Percentiles rank a stretch among this genome's conserved stretches.
These are phyloP conservation scores for Dipteronia sinensis DNA, from an alignment of 345 rosid genomes.

Conservation along the genomic window DNA sequence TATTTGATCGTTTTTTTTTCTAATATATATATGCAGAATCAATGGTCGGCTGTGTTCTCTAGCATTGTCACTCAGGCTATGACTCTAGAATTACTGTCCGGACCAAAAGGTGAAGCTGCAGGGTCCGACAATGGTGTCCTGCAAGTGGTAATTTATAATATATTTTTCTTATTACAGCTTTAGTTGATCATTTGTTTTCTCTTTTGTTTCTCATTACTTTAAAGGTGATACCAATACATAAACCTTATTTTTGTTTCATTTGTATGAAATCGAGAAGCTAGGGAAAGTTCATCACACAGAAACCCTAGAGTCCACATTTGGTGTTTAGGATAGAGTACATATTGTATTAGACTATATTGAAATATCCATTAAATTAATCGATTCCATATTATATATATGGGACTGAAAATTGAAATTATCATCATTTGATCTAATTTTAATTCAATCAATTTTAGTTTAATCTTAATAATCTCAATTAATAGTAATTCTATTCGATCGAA, in stretches of 20 bases:
- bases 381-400: too few species aligned
- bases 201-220: neutral
- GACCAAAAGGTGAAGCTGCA: constrained; percentile 59
- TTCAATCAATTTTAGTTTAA: too few species aligned
- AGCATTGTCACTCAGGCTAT: constrained; percentile 69
- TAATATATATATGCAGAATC: constrained; percentile 45
- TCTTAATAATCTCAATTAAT: too few species aligned
- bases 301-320: neutral
- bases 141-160: constrained; percentile 69
- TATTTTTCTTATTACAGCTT: neutral
- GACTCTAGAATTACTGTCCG: constrained; percentile 62
- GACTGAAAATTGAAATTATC: too few species aligned
- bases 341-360: neutral
- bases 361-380: too few species aligned
- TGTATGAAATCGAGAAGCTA: neutral
- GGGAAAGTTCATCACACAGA: neutral
- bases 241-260: too few species aligned
- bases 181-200: neutral
- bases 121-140: constrained; percentile 76
- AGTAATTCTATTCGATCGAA: neutral
- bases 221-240: neutral
- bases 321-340: neutral
- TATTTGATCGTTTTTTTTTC: neutral
- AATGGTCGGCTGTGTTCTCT: constrained; percentile 74
- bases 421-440: too few species aligned